These are phyloP conservation scores for Fagopyrum homotropicum DNA, from an alignment of 148 eudicot species.

Conservation along the genomic window DNA sequence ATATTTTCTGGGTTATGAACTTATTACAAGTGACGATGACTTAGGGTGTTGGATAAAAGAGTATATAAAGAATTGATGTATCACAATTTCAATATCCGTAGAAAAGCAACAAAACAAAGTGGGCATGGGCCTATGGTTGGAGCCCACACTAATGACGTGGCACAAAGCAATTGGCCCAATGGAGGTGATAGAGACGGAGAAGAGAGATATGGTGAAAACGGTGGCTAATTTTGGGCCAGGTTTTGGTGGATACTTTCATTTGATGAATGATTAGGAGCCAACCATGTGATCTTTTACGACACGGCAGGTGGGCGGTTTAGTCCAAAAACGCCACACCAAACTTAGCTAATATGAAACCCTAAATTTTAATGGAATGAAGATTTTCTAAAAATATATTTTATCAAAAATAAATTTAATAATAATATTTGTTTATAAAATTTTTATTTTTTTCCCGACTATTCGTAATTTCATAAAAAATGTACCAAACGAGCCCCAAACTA, in stretches of 20 bases:
- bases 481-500: too few relatives aligned
- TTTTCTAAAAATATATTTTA: too few relatives aligned
- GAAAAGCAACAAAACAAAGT: not conserved
- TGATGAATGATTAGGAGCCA: not conserved
- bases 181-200: not conserved
- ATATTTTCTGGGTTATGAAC: too few relatives aligned
- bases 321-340: not conserved
- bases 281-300: not conserved
- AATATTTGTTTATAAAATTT: too few relatives aligned
- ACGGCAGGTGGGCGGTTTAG: not conserved
- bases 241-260: not conserved
- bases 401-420: too few relatives aligned
- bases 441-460: too few relatives aligned
- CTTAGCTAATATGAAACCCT: too few relatives aligned
- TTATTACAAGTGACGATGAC: too few relatives aligned
- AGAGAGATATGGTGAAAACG: not conserved
- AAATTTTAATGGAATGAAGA: too few relatives aligned
- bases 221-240: constrained; percentile 4
- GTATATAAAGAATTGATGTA: too few relatives aligned
- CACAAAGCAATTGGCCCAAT: not conserved
- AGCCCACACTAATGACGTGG: not conserved
- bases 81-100: not conserved
- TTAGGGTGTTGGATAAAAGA: too few relatives aligned
- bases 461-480: too few relatives aligned
- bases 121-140: not conserved